phyloP scores from a whole-genome alignment of 2,329 filamentous ascomycete species.

The Aspergillus hiratsukae region DNA sequence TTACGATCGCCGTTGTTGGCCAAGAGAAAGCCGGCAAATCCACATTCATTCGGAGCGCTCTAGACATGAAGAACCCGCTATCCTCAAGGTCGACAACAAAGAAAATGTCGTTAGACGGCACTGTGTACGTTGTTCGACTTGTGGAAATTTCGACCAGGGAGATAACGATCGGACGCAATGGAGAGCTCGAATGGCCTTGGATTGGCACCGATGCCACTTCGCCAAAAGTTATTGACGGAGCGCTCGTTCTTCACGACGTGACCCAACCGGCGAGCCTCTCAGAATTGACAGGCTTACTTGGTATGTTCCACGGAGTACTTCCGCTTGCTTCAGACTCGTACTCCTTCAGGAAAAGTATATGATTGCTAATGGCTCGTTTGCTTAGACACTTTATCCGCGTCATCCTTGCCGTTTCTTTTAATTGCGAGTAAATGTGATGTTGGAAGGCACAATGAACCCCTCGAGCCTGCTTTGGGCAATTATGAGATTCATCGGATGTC shows the following conservation, averaged over 20 bases:
- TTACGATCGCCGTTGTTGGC: conserved; percentile 57
- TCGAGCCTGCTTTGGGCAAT: conserved; percentile 67
- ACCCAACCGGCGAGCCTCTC: conserved; percentile 70
- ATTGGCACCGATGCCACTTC: conserved; percentile 61
- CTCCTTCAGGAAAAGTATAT: not conserved
- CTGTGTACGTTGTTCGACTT: conserved; percentile 53
- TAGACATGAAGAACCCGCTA: conserved; percentile 49
- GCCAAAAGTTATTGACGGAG: conserved; percentile 70
- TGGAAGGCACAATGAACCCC: conserved; percentile 63
- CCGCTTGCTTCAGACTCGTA: not conserved
- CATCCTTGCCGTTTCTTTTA: conserved; percentile 70
- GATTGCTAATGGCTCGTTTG: conserved; percentile 7
- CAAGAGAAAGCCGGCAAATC: conserved; percentile 54
- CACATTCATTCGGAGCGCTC: conserved; percentile 54
- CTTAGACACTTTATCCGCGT: conserved; percentile 68
- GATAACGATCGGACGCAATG: conserved; percentile 47
- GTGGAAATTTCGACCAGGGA: conserved; percentile 53
- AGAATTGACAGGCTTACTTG: conserved; percentile 69
- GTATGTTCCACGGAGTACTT: conserved; percentile 52
- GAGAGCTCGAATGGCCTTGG: conserved; percentile 48
- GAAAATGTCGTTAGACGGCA: conserved; percentile 55
- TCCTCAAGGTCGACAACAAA: conserved; percentile 42
- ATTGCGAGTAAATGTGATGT: conserved; percentile 89
- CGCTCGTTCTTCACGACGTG: conserved; percentile 82
- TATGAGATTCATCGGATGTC: conserved; percentile 72